Conservation (phyloP, 1,284 basidiomycete species). For the Neonothopanus nambi region DNA sequence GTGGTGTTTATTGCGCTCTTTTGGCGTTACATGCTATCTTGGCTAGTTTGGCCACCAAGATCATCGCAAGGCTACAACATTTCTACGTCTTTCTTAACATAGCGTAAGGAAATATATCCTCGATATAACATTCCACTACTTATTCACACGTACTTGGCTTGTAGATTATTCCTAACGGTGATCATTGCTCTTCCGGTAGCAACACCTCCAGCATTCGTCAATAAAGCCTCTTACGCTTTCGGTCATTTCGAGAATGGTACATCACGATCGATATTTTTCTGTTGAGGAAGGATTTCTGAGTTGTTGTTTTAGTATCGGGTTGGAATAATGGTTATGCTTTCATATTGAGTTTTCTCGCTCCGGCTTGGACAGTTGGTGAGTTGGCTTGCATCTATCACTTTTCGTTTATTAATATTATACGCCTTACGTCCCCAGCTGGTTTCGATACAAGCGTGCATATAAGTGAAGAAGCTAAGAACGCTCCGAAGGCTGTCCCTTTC, state of each 20-base stretch:
- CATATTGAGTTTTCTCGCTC: slow-evolving; percentile 53
- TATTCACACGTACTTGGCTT: neutral
- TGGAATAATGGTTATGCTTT: slow-evolving; percentile 77
- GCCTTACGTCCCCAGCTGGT: slow-evolving; percentile 38
- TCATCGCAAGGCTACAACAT: slow-evolving; percentile 63
- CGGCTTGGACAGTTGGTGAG: slow-evolving; percentile 46
- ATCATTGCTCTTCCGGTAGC: slow-evolving; percentile 75
- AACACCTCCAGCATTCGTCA: slow-evolving; percentile 66
- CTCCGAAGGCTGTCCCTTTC: slow-evolving; percentile 10
- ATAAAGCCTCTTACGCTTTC: slow-evolving; percentile 64
- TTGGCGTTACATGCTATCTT: slow-evolving; percentile 57
- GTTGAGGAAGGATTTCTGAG: slow-evolving; percentile 4
- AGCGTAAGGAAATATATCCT: slow-evolving; percentile 50
- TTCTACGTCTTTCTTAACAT: slow-evolving; percentile 71
- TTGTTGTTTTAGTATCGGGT: slow-evolving; percentile 50
- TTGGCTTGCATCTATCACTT: too few species aligned
- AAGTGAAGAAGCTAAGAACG: slow-evolving; percentile 27
- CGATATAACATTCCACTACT: neutral
- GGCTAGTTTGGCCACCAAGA: slow-evolving; percentile 27
- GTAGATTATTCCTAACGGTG: slow-evolving; percentile 66
- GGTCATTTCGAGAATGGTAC: slow-evolving; percentile 58
- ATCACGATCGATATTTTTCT: slow-evolving; percentile 16
- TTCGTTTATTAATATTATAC: too few species aligned
- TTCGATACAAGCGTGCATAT: slow-evolving; percentile 72
- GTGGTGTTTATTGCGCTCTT: slow-evolving; percentile 59